Evolutionary conservation across 129 eudicot species (phyloP), one percentile per base, ranked within the genome.

Genomic region (Pittosporum tobira): DNA sequence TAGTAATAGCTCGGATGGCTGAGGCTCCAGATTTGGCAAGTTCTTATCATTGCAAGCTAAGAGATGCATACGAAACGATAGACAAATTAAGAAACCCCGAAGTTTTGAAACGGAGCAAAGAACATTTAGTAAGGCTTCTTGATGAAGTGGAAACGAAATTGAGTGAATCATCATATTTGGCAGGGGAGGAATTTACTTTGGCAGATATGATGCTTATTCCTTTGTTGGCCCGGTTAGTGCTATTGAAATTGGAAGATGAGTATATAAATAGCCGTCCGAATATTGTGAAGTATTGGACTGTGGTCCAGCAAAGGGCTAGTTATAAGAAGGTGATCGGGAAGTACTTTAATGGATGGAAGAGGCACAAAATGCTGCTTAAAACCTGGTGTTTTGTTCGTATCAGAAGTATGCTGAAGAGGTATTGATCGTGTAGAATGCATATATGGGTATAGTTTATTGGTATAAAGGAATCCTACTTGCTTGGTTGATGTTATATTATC

Each of bases 1-100:
- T 90, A 14, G 61, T 85, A 37, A 90, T 90, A 13, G 93, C 97
- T 45, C 73, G 97, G 15, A 90, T 90, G 97, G 81, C 97, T 0
- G 94, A 90, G 57, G 71, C 81, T 48, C 97, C 97, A 2, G 94
- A 90, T 28, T 77, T 90, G 20, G 95, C 97, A 30, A 75, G 83
- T 29, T 72, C 93, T 5, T 89, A 85, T 76, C 97, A 89, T 60
- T 70, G 64, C 18, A 85, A 76, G 75, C 86, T 89, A 37, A 73
- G 81, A 73, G 76, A 85, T 14, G 93, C 83, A 11, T 80, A 89
- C 40, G 97, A 85, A 2, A 82, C 93, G 14, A 88, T 82, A 59
- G 97, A 89, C 6, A 89, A 85, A 56, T 37, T 82, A 65, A 84
- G 64, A 27, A 68, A 82, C 58, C 62, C 80, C 1, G 86, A 77